Base-by-base conservation (phyloP, 2,329 filamentous ascomycete genomes). In the Talaromyces amestolkiae region DNA sequence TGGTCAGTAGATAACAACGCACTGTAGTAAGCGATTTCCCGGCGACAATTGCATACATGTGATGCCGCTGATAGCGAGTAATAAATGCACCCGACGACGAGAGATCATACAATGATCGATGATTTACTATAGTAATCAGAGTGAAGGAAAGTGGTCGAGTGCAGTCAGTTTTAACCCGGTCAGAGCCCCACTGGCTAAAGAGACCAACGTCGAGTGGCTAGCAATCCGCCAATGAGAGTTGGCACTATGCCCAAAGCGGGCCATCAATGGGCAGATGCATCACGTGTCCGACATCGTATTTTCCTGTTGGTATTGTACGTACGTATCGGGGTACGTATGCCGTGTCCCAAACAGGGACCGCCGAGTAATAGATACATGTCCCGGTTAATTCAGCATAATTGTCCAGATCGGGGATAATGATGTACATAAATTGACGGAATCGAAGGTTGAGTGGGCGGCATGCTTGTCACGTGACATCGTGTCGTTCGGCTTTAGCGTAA, bases 111-210 rank as follows among this genome's bases (percentile, higher is more conserved):
- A 56, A 56, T 56, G 33, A 56, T 56, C 13, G 53, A 37, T 37
- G 11, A 54, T 54, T 53, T 31, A 31, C 27, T 31, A 31, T 31
- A 31, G 27, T 53, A 33, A 31, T 53, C 27, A 53, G 15, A 53
- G 24, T 53, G 22, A n/a, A 53, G 49, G 27, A 24, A 53, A 17
- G 49, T 22, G 31, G 41, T 54, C 60, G 60, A 63, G 49, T 62
- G 60, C 60, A 17, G 60, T 63, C 60, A 53, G 31, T 53, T 54
- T 62, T 63, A 63, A 39, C 53, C 53, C 53, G 53, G 31, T 39
- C n/a, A 22, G 31, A 37, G 53, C 53, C 33, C 53, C 53, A 56
- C 53, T 22, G 33, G 2, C 27, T 31, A 31, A 33, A 9, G 49
- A 53, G 24, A 53, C 49, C 27, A 56, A 15, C 53, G 27, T 56